Base-by-base conservation (phyloP, 2,329 filamentous ascomycete genomes). In the Cladosporium sp. region DNA sequence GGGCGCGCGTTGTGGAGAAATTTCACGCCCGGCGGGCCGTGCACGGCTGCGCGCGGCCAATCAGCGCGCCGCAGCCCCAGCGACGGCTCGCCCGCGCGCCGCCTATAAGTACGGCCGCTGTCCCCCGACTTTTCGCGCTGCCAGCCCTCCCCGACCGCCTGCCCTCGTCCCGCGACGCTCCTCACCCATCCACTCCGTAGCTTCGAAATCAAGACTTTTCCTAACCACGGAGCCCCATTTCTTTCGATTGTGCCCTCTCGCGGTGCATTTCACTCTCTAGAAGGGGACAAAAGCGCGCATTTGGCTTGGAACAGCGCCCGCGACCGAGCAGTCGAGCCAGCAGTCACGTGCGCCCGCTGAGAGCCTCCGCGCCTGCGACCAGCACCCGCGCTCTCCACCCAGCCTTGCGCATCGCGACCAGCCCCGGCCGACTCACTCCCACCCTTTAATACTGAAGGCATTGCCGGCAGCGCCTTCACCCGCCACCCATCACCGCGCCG, bases 401-500 rank as follows among this genome's bases (percentile, higher is more conserved):
- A 41, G 22, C 46, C 40, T 28, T 33, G 11, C 31, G 37, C 48
- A 50, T 50, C 40, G 31, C 43, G 18, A 46, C 16, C 10, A 34
- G 34, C 16, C 28, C 28, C 43, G 43, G 43, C 43, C 28, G 22
- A 10, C 18, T 22, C 22, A 43, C 19, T 45, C n/a, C 37, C 22
- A 52, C 41, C 38, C 48, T 43, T 50, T 50, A 50, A 50, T 50
- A 31, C 7, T 18, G 50, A 53, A 53, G 50, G 50, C 50, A 46
- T 53, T 53, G 50, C 50, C 43, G 50, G 50, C 50, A 53, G 50
- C 50, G 50, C 50, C 50, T 53, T 53, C 50, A 41, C 28, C 43
- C 50, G 44, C 32, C 44, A 7, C 32, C 22, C 34, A 51, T 19
- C 49, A 44, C 43, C 19, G n/a, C 37, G 43, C 37, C 50, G 43